phyloP scores from a whole-genome alignment of 805 yeast genomes.

The Candida ortonii region DNA sequence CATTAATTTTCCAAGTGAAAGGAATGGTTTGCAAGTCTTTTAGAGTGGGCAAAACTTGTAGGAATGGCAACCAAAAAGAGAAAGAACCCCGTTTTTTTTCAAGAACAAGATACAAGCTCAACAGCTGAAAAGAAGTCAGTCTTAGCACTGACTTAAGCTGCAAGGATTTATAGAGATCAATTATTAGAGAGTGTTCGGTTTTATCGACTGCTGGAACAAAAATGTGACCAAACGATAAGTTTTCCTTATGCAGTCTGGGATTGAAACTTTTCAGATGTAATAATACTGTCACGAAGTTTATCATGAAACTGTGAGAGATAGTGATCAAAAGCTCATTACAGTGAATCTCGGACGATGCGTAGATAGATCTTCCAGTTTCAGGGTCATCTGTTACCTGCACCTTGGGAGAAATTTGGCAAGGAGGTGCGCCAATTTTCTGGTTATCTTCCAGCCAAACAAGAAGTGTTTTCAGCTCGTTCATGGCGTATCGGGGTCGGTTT shows the following conservation, averaged over 20 bases:
- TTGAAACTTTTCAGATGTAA: conserved; percentile 40
- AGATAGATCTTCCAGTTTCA: conserved; percentile 64
- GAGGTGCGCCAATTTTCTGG: conserved; percentile 3
- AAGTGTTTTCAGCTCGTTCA: conserved; percentile 22
- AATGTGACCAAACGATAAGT: conserved; percentile 15
- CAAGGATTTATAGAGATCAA: conserved; percentile 16
- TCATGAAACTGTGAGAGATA: conserved; percentile 55
- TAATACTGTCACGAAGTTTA: conserved; percentile 56
- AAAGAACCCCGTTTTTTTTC: conserved; percentile 38
- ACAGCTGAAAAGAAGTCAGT: conserved; percentile 59
- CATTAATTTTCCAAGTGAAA: conserved; percentile 51
- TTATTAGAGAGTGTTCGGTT: conserved; percentile 3
- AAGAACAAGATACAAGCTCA: conserved; percentile 47
- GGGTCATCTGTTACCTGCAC: conserved; percentile 41
- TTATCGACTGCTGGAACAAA: conserved; percentile 28
- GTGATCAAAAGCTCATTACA: conserved; percentile 46
- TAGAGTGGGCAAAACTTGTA: conserved; percentile 58
- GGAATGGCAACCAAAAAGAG: conserved; percentile 69
- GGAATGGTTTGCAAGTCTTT: conserved; percentile 59
- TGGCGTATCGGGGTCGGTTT: no score
- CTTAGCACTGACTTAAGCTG: conserved; percentile 34
- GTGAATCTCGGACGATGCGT: conserved; percentile 38
- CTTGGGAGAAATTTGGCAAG: conserved; percentile 36
- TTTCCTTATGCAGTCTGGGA: conserved; percentile 23
- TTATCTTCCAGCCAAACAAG: conserved; percentile 33